These are phyloP conservation scores for Thalassiosira sp. DNA, from an alignment of 352 stramenopile genomes.

Conservation along the genomic window DNA sequence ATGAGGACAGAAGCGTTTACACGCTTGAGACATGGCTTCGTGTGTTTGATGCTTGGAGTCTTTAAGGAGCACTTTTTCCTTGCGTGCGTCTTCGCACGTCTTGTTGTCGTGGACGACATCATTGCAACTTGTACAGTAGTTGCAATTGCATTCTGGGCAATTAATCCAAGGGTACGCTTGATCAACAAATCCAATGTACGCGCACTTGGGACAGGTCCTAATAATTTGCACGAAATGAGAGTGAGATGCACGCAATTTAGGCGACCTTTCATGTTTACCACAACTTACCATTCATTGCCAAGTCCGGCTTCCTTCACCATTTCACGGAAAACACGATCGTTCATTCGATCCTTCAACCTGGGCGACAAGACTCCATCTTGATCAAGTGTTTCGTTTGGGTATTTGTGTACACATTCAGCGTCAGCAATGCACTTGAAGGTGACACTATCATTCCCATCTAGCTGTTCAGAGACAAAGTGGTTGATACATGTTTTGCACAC, in stretches of 20 bases:
- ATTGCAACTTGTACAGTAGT: slow-evolving; percentile 36
- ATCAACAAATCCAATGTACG: slow-evolving; percentile 28
- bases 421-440: slow-evolving; percentile 32
- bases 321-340: slow-evolving; percentile 25
- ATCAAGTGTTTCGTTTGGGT: slow-evolving; percentile 16
- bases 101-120: neutral
- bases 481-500: slow-evolving; percentile 40
- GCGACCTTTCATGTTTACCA: neutral
- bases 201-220: slow-evolving; percentile 27
- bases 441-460: slow-evolving; percentile 28
- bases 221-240: neutral
- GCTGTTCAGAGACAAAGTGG: slow-evolving; percentile 26
- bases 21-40: slow-evolving; percentile 24
- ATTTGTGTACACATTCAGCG: slow-evolving; percentile 14
- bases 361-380: slow-evolving; percentile 13
- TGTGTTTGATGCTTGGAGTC: slow-evolving; percentile 14
- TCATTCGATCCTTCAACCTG: slow-evolving; percentile 19
- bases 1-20: slow-evolving; percentile 23
- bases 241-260: too few relatives aligned
- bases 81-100: slow-evolving; percentile 13
- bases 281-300: slow-evolving; percentile 12
- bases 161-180: slow-evolving; percentile 14
- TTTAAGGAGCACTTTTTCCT: neutral
- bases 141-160: slow-evolving; percentile 16
- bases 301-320: slow-evolving; percentile 18